Evolutionary conservation across 306 rosid genomes (phyloP).

Genomic region (Prunus persica): Prunus_persica_NCBIv2 NC_034013.1:16844501-16845000

Average conservation of each 20-base stretch:
- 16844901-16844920: too few relatives aligned
- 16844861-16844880: too few relatives aligned
- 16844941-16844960: too few relatives aligned
- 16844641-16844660: conserved; percentile 21
- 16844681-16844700: background rate
- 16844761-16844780: background rate
- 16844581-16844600: conserved; percentile 43
- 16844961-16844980: too few relatives aligned
- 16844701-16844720: background rate
- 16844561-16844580: conserved; percentile 50
- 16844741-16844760: background rate
- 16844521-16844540: conserved; percentile 46
- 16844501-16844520: conserved; percentile 3
- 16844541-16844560: conserved; percentile 49
- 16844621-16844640: conserved; percentile 36
- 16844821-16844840: too few relatives aligned
- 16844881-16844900: too few relatives aligned
- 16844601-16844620: background rate
- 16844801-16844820: too few relatives aligned
- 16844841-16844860: too few relatives aligned
- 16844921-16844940: too few relatives aligned
- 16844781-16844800: background rate
- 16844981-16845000: too few relatives aligned
- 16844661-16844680: background rate
- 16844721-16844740: background rate